Evolutionary conservation across 208 protist genomes (phyloP), one percentile per base, ranked within the genome.

Genomic region (Lotmaria passim): DNA sequence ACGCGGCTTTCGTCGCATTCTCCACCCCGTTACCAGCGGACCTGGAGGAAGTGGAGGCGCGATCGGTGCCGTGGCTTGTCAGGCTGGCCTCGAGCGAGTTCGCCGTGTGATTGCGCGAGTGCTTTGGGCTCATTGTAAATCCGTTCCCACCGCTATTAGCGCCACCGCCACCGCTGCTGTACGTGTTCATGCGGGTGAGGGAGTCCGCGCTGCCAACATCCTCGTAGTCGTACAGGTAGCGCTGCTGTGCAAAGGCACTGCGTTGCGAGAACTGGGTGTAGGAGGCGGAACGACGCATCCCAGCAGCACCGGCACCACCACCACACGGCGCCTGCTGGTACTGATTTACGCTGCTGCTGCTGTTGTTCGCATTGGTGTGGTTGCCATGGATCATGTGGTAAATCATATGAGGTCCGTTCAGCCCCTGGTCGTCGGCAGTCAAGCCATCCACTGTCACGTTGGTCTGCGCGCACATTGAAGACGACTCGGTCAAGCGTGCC

Each of bases 71-170:
- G 57, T 39, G 51, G 41, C 57, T 41, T 5, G 41, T 63, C 14
- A 63, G 41, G 7, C 41, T 51, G 26, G 57, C 57, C 6, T 63
- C 57, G 19, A 48, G 15, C 23, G 41, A 63, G 57, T 48, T 63
- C 12, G 57, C 28, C 7, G 28, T 15, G 41, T 63, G 57, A 34
- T 26, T n/a, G 57, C 38, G 57, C 6, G 57, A 48, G 57, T 63
- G 28, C 19, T 3, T 51, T 5, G 28, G 23, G 15, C 55, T 61
- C 4, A 7, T n/a, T n/a, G n/a, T n/a, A n/a, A n/a, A n/a, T n/a
- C n/a, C n/a, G n/a, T n/a, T n/a, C n/a, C 11, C 56, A 3, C 2
- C n/a, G 3, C 15, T 14, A 17, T 5, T 10, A 7, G 17, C 55
- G 0, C 33, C 28, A 3, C 6, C 8, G 4, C 3, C 43, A 1